Evolutionary conservation across 495 filamentous ascomycete genomes (phyloP).

Genomic region (Penicillium herquei): DNA sequence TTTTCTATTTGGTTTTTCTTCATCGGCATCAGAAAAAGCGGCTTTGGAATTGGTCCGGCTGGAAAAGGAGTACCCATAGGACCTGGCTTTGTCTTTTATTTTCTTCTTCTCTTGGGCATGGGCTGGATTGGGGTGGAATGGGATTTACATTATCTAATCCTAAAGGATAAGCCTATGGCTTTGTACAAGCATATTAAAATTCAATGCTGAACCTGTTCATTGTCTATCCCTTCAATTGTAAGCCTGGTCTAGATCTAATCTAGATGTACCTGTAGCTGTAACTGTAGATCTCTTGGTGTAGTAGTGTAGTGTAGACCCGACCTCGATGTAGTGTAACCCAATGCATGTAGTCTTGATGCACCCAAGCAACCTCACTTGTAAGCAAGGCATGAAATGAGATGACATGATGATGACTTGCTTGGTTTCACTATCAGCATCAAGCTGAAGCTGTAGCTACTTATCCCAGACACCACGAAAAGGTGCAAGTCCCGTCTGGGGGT

Average conservation of each 20-base stretch:
- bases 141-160: slow-evolving; percentile 18
- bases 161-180: slow-evolving; percentile 24
- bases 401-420: slow-evolving; percentile 9
- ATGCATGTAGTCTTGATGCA: too few relatives aligned
- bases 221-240: too few relatives aligned
- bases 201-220: too few relatives aligned
- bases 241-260: too few relatives aligned
- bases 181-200: slow-evolving; percentile 22
- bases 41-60: slow-evolving; percentile 17
- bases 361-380: too few relatives aligned
- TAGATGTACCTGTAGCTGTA: too few relatives aligned
- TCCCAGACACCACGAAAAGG: slow-evolving; percentile 16
- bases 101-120: slow-evolving; percentile 9
- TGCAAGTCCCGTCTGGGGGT: slow-evolving; percentile 11
- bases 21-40: slow-evolving; percentile 25
- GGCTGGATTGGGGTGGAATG: neutral
- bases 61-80: slow-evolving; percentile 17
- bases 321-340: too few relatives aligned
- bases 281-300: too few relatives aligned
- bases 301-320: too few relatives aligned
- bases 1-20: slow-evolving; percentile 10
- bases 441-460: slow-evolving; percentile 5
- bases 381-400: neutral
- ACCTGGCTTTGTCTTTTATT: slow-evolving; percentile 13
- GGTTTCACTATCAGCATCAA: slow-evolving; percentile 5